Percentiles rank a stretch among this genome's conserved stretches.
phyloP scores from a whole-genome alignment of 2,329 filamentous ascomycete genomes.

The Coniochaeta ligniaria region DNA sequence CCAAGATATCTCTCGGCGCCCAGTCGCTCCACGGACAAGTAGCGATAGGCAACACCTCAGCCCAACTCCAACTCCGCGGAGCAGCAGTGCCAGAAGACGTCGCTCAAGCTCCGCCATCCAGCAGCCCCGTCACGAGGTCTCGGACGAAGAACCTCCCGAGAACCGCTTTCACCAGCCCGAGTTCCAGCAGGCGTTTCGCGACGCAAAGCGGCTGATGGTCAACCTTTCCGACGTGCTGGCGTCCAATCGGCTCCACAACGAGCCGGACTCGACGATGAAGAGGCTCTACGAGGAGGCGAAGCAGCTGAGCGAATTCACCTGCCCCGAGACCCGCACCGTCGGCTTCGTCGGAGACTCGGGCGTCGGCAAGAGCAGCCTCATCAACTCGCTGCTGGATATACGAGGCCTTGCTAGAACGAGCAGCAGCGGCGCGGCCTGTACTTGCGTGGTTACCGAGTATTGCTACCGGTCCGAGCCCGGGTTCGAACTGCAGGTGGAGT shows the following conservation, averaged over 20 bases:
- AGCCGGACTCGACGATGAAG: constrained; percentile 30
- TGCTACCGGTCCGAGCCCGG: constrained; percentile 24
- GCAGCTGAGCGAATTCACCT: constrained; percentile 26
- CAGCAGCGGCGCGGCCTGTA: constrained; percentile 35
- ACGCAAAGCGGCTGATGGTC: constrained; percentile 24
- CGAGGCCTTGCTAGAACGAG: constrained; percentile 33
- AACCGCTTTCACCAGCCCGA: constrained; percentile 26
- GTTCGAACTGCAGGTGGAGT: constrained; percentile 26
- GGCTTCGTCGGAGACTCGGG: constrained; percentile 42
- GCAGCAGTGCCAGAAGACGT: constrained; percentile 5
- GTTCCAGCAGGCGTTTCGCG: constrained; percentile 25
- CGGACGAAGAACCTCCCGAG: constrained; percentile 9
- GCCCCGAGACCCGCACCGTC: constrained; percentile 30
- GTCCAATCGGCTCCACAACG: constrained; percentile 24
- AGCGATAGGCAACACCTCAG: neutral
- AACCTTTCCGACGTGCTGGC: constrained; percentile 23
- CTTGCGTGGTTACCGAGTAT: constrained; percentile 40
- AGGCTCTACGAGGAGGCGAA: constrained; percentile 23
- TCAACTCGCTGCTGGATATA: constrained; percentile 39
- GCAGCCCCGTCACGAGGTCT: constrained; percentile 7
- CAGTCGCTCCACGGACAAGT: neutral
- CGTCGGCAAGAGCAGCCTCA: constrained; percentile 37
- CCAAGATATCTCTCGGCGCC: neutral
- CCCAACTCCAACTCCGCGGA: neutral
- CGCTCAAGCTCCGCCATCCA: constrained; percentile 5